phyloP scores from a whole-genome alignment of 2,329 filamentous ascomycete species.

The Cytospora leucostoma region DNA sequence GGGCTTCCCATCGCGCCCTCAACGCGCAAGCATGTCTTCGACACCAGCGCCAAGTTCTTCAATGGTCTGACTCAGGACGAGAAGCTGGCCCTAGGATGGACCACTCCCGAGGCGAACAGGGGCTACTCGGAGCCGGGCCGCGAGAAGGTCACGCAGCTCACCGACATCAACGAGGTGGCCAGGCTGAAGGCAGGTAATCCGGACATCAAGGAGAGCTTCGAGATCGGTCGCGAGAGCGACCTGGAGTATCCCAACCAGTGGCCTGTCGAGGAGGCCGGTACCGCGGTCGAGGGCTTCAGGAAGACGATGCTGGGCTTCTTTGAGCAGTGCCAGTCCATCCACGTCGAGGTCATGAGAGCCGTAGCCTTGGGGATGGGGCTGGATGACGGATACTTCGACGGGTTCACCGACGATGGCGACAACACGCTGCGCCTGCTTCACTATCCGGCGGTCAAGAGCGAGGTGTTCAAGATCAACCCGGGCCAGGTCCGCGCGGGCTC shows the following conservation, averaged over 20 bases:
- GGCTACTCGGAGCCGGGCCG: slow-evolving; percentile 70
- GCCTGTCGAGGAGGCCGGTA: slow-evolving; percentile 54
- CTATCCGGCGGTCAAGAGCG: slow-evolving; percentile 68
- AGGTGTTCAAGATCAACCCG: slow-evolving; percentile 66
- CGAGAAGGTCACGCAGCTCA: slow-evolving; percentile 67
- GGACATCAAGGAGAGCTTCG: slow-evolving; percentile 66
- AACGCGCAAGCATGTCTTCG: slow-evolving; percentile 63
- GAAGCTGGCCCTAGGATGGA: slow-evolving; percentile 71
- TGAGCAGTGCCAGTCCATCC: slow-evolving; percentile 70
- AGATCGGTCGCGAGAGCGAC: slow-evolving; percentile 64
- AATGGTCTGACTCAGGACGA: slow-evolving; percentile 55
- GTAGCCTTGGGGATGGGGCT: slow-evolving; percentile 81
- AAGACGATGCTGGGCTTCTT: slow-evolving; percentile 75
- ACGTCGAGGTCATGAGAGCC: slow-evolving; percentile 78
- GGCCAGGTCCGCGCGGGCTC: slow-evolving; percentile 75
- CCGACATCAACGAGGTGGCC: slow-evolving; percentile 57
- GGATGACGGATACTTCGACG: slow-evolving; percentile 72
- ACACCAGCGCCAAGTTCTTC: slow-evolving; percentile 72
- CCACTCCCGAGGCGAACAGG: slow-evolving; percentile 70
- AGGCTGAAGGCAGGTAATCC: slow-evolving; percentile 59
- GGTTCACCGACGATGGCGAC: slow-evolving; percentile 68
- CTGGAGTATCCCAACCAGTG: slow-evolving; percentile 73
- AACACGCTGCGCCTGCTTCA: slow-evolving; percentile 75
- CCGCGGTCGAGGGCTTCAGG: slow-evolving; percentile 63
- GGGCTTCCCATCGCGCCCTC: slow-evolving; percentile 70